Base-by-base conservation (phyloP, 441 rosid genomes). In the Eutrema salsugineum region DNA sequence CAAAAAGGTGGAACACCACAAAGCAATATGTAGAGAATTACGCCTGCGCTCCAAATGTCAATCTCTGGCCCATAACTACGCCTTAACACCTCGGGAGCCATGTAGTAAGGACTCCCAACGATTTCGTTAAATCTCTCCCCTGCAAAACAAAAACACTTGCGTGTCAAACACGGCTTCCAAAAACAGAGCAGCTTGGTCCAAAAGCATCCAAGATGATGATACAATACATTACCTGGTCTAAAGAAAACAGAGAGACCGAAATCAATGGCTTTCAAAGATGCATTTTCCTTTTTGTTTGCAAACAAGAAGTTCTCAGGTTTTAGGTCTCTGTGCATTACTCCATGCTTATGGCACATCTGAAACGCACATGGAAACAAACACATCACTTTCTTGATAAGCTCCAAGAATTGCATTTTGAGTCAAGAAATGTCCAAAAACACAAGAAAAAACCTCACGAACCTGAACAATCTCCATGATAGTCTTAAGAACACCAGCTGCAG, bases 31-130 rank as follows among this genome's bases (percentile, higher is more conserved):
- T 84, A 84, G 19, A 87, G 88, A 60, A 87, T 82, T n/a, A 87
- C 85, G 28, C 91, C 88, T 33, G 91, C 91, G 66, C 91, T 85
- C 91, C 91, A 87, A 36, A 87, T 86, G 77, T 87, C 88, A 20
- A 87, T 69, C 78, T 85, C 88, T 43, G 83, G 88, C 8, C 91
- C 91, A 78, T 87, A 87, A 66, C 75, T 63, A 67, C 86, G 78
- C 67, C 73, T 84, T 47, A 87, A 79, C 64, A 87, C 88, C 79
- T 87, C 88, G 11, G 88, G 91, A 66, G 91, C 91, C 91, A 87
- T 85, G 81, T 85, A 87, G 76, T 87, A 83, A 7, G 91, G 91
- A 71, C 89, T 87, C 66, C 89, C 89, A 70, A 87, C 89, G 40
- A 87, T 87, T 80, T 87, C 89, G 8, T 66, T 76, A 68, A 87